Conservation (phyloP, 1,284 basidiomycete species). For the Vanrija humicola region DNA sequence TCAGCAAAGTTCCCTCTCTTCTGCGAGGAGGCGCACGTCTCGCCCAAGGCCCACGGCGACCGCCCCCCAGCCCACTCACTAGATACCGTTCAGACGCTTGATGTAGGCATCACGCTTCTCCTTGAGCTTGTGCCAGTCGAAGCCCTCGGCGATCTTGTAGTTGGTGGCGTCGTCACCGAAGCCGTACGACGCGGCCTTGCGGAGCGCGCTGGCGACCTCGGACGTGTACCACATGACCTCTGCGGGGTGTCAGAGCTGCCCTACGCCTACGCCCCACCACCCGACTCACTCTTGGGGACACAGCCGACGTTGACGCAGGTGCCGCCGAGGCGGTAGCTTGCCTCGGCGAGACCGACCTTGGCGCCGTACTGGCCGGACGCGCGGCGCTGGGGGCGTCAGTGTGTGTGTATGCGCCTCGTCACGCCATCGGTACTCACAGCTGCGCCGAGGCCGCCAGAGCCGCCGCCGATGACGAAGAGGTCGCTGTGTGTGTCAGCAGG, state of each 20-base stretch:
- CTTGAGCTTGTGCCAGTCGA: conserved; percentile 89
- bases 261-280: conserved; percentile 55
- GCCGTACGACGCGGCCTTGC: conserved; percentile 70
- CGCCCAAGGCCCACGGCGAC: too few relatives aligned
- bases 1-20: conserved; percentile 5
- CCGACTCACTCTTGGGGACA: conserved; percentile 33
- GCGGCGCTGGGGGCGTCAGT: conserved; percentile 58
- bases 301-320: conserved; percentile 79
- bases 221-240: conserved; percentile 99
- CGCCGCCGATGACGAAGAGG: conserved; percentile 48
- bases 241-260: conserved; percentile 58
- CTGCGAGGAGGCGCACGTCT: too few relatives aligned
- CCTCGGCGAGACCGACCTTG: conserved; percentile 88
- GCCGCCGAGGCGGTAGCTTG: conserved; percentile 72
- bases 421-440: conserved; percentile 32
- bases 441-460: conserved; percentile 48
- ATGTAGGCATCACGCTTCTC: conserved; percentile 95
- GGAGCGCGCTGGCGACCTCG: conserved; percentile 79
- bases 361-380: conserved; percentile 83
- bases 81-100: conserved; percentile 82
- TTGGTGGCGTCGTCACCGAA: conserved; percentile 56
- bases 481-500: conserved; percentile 23
- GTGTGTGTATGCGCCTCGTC: neutral
- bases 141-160: conserved; percentile 57
- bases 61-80: conserved; percentile 48